phyloP scores from a whole-genome alignment of 441 rosid species.

The Gossypium aridum region DNA sequence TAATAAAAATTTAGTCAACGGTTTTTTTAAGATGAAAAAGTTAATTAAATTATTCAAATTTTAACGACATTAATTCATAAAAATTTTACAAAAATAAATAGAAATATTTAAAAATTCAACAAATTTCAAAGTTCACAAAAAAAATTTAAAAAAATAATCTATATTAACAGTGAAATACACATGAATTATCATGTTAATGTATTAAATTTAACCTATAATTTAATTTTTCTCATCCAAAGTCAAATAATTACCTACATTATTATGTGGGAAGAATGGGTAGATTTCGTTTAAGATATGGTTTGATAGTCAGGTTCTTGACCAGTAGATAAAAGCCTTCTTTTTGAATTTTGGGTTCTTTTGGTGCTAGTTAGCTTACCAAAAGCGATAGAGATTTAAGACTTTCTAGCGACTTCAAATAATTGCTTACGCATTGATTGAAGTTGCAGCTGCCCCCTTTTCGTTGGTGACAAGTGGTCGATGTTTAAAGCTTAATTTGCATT shows the following conservation, averaged over 20 bases:
- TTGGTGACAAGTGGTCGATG: not conserved
- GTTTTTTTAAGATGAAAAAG: no score
- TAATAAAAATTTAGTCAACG: no score
- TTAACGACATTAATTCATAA: no score
- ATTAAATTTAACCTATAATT: no score
- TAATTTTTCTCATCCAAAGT: no score
- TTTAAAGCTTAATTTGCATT: no score
- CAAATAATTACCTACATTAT: not conserved
- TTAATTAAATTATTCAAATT: no score
- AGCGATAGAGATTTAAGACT: not conserved
- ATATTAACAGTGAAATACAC: no score
- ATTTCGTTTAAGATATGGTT: not conserved
- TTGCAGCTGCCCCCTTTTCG: not conserved
- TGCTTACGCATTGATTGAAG: not conserved
- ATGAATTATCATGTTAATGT: no score
- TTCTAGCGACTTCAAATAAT: not conserved
- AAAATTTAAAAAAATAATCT: rapidly evolving
- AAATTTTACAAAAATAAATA: no score
- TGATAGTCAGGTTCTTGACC: not conserved
- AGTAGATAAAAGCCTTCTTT: not conserved
- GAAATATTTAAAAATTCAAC: no score
- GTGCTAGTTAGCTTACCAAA: not conserved
- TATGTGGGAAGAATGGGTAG: not conserved
- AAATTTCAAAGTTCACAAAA: no score
- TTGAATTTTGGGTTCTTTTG: not conserved